Percentiles rank a stretch among this genome's conserved stretches.
Conservation (phyloP, 352 stramenopile genomes). For the Paralagenidium karlingii region DNA sequence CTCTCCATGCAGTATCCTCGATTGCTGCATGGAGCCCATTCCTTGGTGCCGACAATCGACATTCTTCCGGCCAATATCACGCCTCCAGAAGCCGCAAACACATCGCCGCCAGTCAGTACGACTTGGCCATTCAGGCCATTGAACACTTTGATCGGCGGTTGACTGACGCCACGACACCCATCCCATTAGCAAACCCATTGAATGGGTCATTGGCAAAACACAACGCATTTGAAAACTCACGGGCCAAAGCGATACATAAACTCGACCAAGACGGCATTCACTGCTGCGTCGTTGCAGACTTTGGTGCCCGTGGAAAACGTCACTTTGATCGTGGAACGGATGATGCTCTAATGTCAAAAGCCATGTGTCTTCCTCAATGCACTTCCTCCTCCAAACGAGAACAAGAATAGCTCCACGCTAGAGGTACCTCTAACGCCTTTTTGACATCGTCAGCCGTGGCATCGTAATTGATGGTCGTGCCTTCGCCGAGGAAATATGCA, state of each 20-base stretch:
- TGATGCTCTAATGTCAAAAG: conserved; percentile 10
- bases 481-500: conserved; percentile 23
- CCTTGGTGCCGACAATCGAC: conserved; percentile 73
- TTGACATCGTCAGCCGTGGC: conserved; percentile 31
- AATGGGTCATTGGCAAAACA: no score
- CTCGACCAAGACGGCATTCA: conserved; percentile 48
- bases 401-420: conserved; percentile 10
- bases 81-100: conserved; percentile 31
- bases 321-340: conserved; percentile 24
- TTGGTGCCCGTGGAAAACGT: conserved; percentile 21
- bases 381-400: conserved; percentile 3
- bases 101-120: conserved; percentile 28
- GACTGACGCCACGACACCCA: no score
- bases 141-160: conserved; percentile 46
- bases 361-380: conserved; percentile 9
- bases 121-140: conserved; percentile 14
- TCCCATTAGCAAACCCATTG: no score
- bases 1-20: conserved; percentile 72
- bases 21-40: conserved; percentile 82
- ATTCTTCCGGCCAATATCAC: conserved; percentile 22
- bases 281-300: conserved; percentile 22
- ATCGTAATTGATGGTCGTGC: conserved; percentile 40
- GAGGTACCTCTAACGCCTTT: conserved; percentile 30
- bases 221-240: conserved; percentile 23
- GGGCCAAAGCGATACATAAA: conserved; percentile 42